Percentiles rank a stretch among this genome's conserved stretches.
These are phyloP conservation scores for Russula earlei DNA, from an alignment of 768 basidiomycete genomes.

Conservation along the genomic window DNA sequence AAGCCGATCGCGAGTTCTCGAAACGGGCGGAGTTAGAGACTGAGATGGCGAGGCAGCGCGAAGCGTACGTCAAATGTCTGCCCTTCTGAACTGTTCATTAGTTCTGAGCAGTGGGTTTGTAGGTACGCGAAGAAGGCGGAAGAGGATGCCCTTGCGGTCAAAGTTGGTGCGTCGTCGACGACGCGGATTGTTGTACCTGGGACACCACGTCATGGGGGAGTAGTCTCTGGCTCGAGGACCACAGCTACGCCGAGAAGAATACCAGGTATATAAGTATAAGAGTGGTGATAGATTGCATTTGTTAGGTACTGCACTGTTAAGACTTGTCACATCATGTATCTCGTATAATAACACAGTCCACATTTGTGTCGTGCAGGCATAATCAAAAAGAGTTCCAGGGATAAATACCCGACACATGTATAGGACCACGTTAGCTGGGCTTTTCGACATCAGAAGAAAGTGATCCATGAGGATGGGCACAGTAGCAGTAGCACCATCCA, in stretches of 20 bases:
- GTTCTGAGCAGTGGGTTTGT: neutral
- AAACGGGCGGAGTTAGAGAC: slow-evolving; percentile 86
- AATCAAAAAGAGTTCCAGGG: no score
- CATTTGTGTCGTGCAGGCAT: no score
- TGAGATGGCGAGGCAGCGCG: slow-evolving; percentile 78
- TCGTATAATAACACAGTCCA: no score
- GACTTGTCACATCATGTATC: no score
- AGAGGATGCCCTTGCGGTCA: slow-evolving; percentile 49
- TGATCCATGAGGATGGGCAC: no score
- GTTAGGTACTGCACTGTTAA: no score
- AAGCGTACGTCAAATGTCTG: slow-evolving; percentile 39
- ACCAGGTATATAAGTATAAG: slow-evolving; percentile 58
- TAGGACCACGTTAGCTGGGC: no score
- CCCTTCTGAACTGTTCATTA: neutral
- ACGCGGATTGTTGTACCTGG: slow-evolving; percentile 71
- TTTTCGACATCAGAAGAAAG: no score
- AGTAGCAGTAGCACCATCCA: no score
- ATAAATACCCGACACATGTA: no score
- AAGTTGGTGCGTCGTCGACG: slow-evolving; percentile 44
- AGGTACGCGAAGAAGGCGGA: slow-evolving; percentile 56
- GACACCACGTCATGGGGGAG: slow-evolving; percentile 64
- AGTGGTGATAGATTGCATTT: no score
- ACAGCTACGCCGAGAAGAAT: slow-evolving; percentile 68
- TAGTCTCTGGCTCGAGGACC: slow-evolving; percentile 53
- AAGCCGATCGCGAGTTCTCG: slow-evolving; percentile 84